Evolutionary conservation across 2,329 filamentous ascomycete genomes (phyloP), one percentile per base, ranked within the genome.

Genomic region (Raffaelea ambrosiae): DNA sequence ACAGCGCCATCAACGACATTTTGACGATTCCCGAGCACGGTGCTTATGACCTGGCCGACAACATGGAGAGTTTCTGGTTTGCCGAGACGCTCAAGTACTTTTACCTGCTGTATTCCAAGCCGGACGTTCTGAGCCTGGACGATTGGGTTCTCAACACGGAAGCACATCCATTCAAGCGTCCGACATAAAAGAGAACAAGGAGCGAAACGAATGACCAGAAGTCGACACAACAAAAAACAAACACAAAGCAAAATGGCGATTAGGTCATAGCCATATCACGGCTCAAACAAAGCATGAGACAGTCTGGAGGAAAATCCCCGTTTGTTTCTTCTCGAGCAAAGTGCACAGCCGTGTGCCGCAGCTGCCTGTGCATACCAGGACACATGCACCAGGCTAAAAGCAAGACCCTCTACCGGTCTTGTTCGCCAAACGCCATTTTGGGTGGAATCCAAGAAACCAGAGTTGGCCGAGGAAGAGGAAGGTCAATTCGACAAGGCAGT

Each of bases 31-130:
- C 71, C 18, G 55, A 40, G 3, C 39, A 58, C 8, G 58, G 57
- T 18, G 55, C 36, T 2, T 38, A 58, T 8, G 58, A 57, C 10
- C 67, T 73, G 47, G 61, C 64, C 36, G 78, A 89, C 61, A 71
- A 73, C 55, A 90, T 91, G 86, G 85, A 95, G 68, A 90, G 85
- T 59, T 95, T 94, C 65, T 95, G 89, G 87, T 72, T 88, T 51
- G 86, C 86, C 3, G 89, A 95, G 72, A 95, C 88, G 38, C 70
- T 95, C 57, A 96, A 95, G 71, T 95, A 95, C 61, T 95, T 93
- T 55, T 95, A 88, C 62, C 64, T 95, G 48, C 72, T 95, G 44
- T 95, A 86, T 62, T 80, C 80, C 20, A 65, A 81, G 48, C 82
- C 84, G 0, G 70, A 74, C 44, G 66, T 83, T n/a, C 67, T 85